These are phyloP conservation scores for Trichoderma polysporum DNA, from an alignment of 2,329 filamentous ascomycete species.

Conservation along the genomic window DNA sequence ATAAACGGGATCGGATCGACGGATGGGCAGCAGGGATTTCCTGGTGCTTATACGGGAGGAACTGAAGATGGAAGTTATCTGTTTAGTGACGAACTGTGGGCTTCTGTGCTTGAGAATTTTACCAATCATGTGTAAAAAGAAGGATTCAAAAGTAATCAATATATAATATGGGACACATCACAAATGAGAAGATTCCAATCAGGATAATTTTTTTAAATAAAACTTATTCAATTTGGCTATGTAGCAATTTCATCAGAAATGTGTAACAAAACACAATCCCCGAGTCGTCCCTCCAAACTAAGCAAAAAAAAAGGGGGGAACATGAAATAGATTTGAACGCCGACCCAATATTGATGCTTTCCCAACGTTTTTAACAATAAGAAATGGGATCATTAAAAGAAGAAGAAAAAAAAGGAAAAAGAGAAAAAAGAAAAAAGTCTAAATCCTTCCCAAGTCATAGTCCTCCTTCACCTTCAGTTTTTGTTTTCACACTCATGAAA, in stretches of 20 bases:
- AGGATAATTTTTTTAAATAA: not conserved
- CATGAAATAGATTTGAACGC: conserved; percentile 5
- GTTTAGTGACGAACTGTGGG: conserved; percentile 7
- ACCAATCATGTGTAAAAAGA: not conserved
- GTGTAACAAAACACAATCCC: not conserved
- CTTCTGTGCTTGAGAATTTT: not conserved
- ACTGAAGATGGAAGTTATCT: not conserved
- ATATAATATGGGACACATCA: not conserved
- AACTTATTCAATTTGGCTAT: conserved; percentile 19
- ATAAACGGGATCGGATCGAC: not conserved
- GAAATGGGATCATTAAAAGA: not conserved
- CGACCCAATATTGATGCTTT: conserved; percentile 16
- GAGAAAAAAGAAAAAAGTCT: not conserved
- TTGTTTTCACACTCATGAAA: not conserved
- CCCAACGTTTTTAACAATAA: conserved; percentile 3
- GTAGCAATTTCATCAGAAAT: conserved; percentile 12
- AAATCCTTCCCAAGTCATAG: conserved; percentile 7
- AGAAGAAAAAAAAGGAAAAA: not conserved
- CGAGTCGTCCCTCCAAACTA: not conserved
- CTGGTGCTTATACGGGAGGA: not conserved
- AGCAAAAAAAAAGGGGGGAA: not conserved
- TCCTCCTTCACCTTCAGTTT: not conserved
- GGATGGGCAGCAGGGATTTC: not conserved
- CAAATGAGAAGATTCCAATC: not conserved
- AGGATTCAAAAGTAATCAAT: not conserved